A percentile compares a stretch with the other conserved stretches of the same genome.
phyloP scores from a whole-genome alignment of 1,139 yeast species.

The Geotrichum candidum region DNA sequence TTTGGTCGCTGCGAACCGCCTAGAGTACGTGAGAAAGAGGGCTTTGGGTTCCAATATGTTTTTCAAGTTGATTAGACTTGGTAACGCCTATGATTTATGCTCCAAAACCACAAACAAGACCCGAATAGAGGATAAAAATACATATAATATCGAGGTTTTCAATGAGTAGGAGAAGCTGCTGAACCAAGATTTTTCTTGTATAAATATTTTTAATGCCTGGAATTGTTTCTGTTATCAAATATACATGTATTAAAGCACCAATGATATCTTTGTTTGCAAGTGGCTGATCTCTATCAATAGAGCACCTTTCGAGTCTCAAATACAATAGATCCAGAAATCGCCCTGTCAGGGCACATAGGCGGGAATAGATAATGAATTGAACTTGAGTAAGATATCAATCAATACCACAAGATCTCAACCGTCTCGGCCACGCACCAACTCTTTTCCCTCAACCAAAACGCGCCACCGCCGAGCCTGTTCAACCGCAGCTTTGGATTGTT shows the following conservation, averaged over 20 bases:
- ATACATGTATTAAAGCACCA: background rate
- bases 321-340: background rate
- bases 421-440: background rate
- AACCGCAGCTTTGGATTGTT: background rate
- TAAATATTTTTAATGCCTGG: no score
- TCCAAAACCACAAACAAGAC: no score
- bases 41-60: background rate
- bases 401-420: background rate
- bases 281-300: background rate
- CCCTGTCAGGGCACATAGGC: background rate
- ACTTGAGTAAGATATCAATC: background rate
- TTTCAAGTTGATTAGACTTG: no score
- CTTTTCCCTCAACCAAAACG: background rate
- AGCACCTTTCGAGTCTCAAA: background rate
- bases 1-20: constrained; percentile 39
- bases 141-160: no score
- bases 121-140: no score
- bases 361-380: background rate
- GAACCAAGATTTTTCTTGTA: no score
- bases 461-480: background rate
- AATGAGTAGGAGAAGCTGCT: no score
- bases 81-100: no score
- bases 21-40: background rate
- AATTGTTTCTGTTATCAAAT: no score
- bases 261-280: background rate